A percentile compares a stretch with the other conserved stretches of the same genome.
phyloP scores from a whole-genome alignment of 768 basidiomycete genomes.

The Suillus subalutaceus region DNA sequence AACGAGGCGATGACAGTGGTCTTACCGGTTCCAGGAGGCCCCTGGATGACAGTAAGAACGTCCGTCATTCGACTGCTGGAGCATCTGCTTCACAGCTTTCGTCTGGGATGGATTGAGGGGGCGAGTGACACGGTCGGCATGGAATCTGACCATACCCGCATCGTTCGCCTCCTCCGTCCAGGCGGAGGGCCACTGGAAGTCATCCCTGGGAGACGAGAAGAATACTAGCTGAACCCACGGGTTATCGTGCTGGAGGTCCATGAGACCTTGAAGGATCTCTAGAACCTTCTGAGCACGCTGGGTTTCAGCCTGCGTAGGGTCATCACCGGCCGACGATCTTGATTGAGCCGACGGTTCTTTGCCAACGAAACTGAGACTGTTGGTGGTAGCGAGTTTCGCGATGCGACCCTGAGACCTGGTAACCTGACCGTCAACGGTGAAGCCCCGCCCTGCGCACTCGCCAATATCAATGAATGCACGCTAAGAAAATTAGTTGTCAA shows the following conservation, averaged over 20 bases:
- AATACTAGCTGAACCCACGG: slow-evolving; percentile 44
- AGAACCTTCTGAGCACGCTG: slow-evolving; percentile 38
- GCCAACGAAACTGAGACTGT: slow-evolving; percentile 31
- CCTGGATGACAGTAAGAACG: slow-evolving; percentile 43
- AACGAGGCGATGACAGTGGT: slow-evolving; percentile 72
- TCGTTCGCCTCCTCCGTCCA: slow-evolving; percentile 22
- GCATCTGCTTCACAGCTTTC: slow-evolving; percentile 40
- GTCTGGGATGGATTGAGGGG: slow-evolving; percentile 45
- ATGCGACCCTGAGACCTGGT: slow-evolving; percentile 12
- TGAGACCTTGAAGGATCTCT: slow-evolving; percentile 36
- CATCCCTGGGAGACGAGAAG: slow-evolving; percentile 24
- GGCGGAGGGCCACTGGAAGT: slow-evolving; percentile 43
- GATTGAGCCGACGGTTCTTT: slow-evolving; percentile 38
- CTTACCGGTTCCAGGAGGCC: slow-evolving; percentile 76
- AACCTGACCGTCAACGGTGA: slow-evolving; percentile 25
- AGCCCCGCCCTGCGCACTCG: slow-evolving; percentile 23
- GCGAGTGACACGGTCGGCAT: slow-evolving; percentile 19
- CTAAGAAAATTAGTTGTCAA: slow-evolving; percentile 14
- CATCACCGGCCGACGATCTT: slow-evolving; percentile 56
- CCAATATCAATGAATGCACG: slow-evolving; percentile 25
- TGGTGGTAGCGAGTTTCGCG: slow-evolving; percentile 24
- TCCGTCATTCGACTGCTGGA: slow-evolving; percentile 35
- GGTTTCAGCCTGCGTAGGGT: slow-evolving; percentile 60
- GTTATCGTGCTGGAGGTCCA: slow-evolving; percentile 30
- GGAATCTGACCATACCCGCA: slow-evolving; percentile 20